Percentiles rank a stretch among this genome's conserved stretches.
phyloP scores from a whole-genome alignment of 2,329 filamentous ascomycete species.

The Fusarium sp. region DNA sequence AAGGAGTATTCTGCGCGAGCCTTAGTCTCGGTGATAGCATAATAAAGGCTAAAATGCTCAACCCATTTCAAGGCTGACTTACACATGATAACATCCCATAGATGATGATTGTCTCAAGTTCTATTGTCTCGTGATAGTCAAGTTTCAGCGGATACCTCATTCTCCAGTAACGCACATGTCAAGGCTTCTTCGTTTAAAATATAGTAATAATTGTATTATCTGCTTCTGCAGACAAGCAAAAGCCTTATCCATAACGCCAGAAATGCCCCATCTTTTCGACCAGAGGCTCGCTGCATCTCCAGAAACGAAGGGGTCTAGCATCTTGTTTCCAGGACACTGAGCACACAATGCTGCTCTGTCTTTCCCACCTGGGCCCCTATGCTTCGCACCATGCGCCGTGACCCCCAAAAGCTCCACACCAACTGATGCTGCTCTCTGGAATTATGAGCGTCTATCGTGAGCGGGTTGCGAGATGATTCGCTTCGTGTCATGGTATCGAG shows the following conservation, averaged over 20 bases:
- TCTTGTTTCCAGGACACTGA: conserved; percentile 19
- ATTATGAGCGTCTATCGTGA: conserved; percentile 35
- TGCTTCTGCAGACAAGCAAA: conserved; percentile 38
- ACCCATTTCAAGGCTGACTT: no score
- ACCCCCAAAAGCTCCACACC: conserved; percentile 7
- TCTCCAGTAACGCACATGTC: neutral
- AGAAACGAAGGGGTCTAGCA: conserved; percentile 26
- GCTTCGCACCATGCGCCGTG: conserved; percentile 22
- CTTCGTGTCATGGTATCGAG: conserved; percentile 31
- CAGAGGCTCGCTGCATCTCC: conserved; percentile 30
- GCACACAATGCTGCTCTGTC: conserved; percentile 6
- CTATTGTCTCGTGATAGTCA: neutral
- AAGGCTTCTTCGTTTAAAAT: neutral
- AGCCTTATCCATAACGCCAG: conserved; percentile 43
- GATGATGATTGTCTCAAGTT: no score
- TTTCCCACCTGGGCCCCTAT: conserved; percentile 10
- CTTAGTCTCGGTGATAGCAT: neutral
- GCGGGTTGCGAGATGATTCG: conserved; percentile 25
- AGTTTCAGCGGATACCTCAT: no score
- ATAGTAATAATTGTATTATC: conserved; percentile 35
- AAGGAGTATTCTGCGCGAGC: neutral
- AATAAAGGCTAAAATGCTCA: neutral
- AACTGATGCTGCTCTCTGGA: conserved; percentile 10
- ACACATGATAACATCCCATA: neutral
- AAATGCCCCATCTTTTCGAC: conserved; percentile 38